Percentiles rank a stretch among this genome's conserved stretches.
Evolutionary conservation across 139 green algal genomes (phyloP).

Genomic region (Chlorella sp.): DNA sequence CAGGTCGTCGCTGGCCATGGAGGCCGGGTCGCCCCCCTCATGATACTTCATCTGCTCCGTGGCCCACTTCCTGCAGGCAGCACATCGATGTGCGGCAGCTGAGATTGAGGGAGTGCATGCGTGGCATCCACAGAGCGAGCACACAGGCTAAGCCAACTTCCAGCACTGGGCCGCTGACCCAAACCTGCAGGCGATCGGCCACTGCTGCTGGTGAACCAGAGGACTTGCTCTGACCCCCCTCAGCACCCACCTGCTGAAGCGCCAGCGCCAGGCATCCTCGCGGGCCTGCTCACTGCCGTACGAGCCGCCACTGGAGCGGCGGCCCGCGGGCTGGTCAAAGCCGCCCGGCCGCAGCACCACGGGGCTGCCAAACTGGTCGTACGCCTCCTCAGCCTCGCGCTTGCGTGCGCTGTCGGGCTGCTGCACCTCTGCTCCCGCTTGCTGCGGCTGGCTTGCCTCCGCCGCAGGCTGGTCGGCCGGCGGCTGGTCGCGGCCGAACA

Average conservation of each 20-base stretch:
- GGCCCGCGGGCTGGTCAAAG: not conserved
- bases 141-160: too few species aligned
- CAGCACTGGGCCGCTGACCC: too few species aligned
- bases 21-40: not conserved
- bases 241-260: slow-evolving; percentile 18
- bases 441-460: not conserved
- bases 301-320: too few species aligned
- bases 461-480: not conserved
- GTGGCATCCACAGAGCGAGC: too few species aligned
- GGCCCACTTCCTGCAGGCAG: slow-evolving; percentile 32
- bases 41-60: slow-evolving; percentile 30
- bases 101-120: too few species aligned
- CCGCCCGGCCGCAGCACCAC: slow-evolving; percentile 20
- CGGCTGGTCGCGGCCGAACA: slow-evolving; percentile 16
- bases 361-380: slow-evolving; percentile 18
- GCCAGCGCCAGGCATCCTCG: slow-evolving; percentile 28
- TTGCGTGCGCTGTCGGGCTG: not conserved
- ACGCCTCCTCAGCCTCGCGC: not conserved
- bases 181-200: too few species aligned
- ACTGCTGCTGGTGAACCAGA: too few species aligned
- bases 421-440: not conserved
- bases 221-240: too few species aligned
- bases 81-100: too few species aligned
- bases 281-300: slow-evolving; percentile 2
- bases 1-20: slow-evolving; percentile 34